Percentiles rank a stretch among this genome's conserved stretches.
Evolutionary conservation across 1,284 basidiomycete species (phyloP).

Genomic region (Takashimella tepidaria): DNA sequence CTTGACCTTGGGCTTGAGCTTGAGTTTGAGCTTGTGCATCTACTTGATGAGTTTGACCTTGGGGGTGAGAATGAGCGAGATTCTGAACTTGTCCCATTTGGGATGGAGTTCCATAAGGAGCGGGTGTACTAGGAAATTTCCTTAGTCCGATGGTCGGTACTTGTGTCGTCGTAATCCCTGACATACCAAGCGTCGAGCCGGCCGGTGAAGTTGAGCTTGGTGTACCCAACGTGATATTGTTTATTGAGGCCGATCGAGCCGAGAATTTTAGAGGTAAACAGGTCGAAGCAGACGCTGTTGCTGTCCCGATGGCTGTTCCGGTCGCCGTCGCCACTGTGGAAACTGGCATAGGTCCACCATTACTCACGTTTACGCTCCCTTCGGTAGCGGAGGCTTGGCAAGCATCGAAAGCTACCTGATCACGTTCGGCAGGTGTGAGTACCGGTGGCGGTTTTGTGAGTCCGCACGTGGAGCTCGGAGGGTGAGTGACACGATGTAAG

Average conservation of each 20-base stretch:
- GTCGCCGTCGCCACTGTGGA: background rate
- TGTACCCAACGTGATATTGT: background rate
- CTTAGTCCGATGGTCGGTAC: no score
- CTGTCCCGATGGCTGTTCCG: background rate
- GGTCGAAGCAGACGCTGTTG: no score
- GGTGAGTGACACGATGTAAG: background rate
- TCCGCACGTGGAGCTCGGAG: background rate
- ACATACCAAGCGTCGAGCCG: no score
- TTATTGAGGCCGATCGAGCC: background rate
- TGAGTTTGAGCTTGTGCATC: background rate
- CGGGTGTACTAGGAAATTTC: no score
- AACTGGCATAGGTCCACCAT: no score
- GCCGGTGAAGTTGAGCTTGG: background rate
- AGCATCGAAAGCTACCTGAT: background rate
- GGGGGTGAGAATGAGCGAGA: background rate
- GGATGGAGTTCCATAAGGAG: no score
- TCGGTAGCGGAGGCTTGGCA: no score
- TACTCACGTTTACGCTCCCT: no score
- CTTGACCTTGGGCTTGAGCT: background rate
- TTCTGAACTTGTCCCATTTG: no score
- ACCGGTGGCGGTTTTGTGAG: background rate
- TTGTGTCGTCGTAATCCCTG: no score
- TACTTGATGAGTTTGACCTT: background rate
- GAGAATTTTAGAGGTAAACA: background rate
- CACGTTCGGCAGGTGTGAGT: background rate